Conservation (phyloP, 805 yeast species). For the Kodamaea kakaduensis region DNA sequence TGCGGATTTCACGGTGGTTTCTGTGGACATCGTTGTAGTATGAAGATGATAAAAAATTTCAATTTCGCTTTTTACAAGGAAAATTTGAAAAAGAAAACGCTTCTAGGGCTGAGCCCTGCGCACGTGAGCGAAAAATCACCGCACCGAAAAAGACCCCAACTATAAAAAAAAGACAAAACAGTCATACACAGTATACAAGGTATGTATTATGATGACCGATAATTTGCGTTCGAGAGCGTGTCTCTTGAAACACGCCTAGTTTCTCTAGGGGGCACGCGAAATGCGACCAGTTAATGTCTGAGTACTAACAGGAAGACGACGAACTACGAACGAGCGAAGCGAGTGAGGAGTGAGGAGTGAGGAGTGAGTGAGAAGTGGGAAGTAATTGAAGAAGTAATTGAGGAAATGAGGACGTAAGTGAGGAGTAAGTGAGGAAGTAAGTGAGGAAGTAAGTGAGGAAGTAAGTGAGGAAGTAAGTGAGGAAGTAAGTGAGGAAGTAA, state of each 20-base stretch:
- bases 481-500: no score
- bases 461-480: no score
- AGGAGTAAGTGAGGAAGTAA: no score
- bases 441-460: no score
- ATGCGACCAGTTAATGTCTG: constrained; percentile 41
- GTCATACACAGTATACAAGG: not conserved
- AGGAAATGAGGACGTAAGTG: no score
- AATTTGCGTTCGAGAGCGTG: constrained; percentile 48
- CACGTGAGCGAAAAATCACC: not conserved
- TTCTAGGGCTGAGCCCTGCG: constrained; percentile 17
- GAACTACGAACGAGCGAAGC: no score
- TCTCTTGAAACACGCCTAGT: constrained; percentile 44
- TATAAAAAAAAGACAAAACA: not conserved
- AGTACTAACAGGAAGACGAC: constrained; percentile 10
- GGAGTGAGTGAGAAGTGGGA: not conserved
- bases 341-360: not conserved
- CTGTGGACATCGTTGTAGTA: constrained; percentile 25
- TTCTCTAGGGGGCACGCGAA: constrained; percentile 29
- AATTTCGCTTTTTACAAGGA: constrained; percentile 1
- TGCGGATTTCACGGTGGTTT: constrained; percentile 82
- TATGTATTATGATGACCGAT: constrained; percentile 34
- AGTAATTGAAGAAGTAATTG: no score
- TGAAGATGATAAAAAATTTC: constrained; percentile 4
- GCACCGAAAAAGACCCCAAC: not conserved
- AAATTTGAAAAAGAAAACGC: constrained; percentile 1